These are phyloP conservation scores for Aspergillus sp. DNA, from an alignment of 2,329 filamentous ascomycete species.

Conservation along the genomic window DNA sequence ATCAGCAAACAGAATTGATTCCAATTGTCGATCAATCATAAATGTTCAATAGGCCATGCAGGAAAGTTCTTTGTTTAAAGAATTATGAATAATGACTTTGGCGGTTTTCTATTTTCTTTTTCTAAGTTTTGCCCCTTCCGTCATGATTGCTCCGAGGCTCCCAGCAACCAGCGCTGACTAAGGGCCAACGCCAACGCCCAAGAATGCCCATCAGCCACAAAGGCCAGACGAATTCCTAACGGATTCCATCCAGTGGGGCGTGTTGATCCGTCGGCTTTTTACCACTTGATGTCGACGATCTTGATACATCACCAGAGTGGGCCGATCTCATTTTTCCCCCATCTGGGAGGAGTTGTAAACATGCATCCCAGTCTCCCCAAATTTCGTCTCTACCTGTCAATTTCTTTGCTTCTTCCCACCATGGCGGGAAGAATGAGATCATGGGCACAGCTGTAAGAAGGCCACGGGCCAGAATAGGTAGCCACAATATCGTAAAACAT, in stretches of 20 bases:
- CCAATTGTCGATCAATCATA: neutral
- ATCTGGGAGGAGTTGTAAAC: neutral
- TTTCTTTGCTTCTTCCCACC: too few relatives aligned
- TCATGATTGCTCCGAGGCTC: constrained; percentile 16
- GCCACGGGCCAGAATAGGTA: too few relatives aligned
- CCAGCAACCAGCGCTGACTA: constrained; percentile 11
- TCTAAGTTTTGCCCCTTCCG: constrained; percentile 14
- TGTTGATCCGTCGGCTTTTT: constrained; percentile 24
- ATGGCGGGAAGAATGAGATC: too few relatives aligned
- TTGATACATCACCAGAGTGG: constrained; percentile 25
- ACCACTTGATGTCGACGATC: constrained; percentile 19
- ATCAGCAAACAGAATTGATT: too few relatives aligned
- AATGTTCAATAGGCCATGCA: neutral
- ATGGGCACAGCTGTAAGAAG: too few relatives aligned
- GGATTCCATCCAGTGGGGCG: constrained; percentile 20
- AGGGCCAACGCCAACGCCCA: constrained; percentile 1
- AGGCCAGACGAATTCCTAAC: constrained; percentile 18
- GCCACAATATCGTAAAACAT: too few relatives aligned
- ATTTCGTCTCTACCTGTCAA: too few relatives aligned
- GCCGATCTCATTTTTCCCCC: constrained; percentile 13
- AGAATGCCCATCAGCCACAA: constrained; percentile 13
- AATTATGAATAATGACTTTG: neutral
- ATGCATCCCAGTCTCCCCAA: too few relatives aligned
- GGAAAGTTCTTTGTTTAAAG: neutral
- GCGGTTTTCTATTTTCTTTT: neutral